A percentile compares a stretch with the other conserved stretches of the same genome.
Conservation (phyloP, 768 basidiomycete species). For the Mycena venus region DNA sequence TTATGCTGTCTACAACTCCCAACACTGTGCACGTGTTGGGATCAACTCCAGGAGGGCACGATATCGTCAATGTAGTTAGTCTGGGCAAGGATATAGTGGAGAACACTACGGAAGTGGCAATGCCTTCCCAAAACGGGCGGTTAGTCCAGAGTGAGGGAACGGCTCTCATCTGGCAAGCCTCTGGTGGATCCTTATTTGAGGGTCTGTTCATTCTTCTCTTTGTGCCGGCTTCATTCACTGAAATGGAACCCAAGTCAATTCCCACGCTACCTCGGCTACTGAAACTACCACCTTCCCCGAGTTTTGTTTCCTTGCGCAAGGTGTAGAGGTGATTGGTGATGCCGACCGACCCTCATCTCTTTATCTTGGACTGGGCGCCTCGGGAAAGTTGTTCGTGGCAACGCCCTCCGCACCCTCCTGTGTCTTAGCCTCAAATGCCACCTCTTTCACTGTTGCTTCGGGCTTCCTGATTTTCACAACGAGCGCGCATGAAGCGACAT, state of each 20-base stretch:
- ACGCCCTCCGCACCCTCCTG: conserved; percentile 40
- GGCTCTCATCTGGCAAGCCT: conserved; percentile 56
- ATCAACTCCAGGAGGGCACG: conserved; percentile 45
- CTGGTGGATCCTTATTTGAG: conserved; percentile 61
- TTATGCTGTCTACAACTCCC: neutral
- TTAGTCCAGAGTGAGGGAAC: conserved; percentile 52
- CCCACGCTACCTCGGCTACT: neutral
- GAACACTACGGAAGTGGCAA: conserved; percentile 33
- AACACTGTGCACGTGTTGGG: conserved; percentile 55
- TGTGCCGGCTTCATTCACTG: conserved; percentile 28
- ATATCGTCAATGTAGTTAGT: conserved; percentile 47
- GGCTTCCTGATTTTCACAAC: conserved; percentile 90
- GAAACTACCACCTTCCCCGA: conserved; percentile 63
- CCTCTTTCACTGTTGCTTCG: conserved; percentile 81
- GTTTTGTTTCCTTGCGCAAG: conserved; percentile 66
- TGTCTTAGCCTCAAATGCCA: conserved; percentile 66
- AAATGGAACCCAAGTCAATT: conserved; percentile 28
- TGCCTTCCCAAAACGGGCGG: conserved; percentile 62
- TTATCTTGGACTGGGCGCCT: conserved; percentile 74
- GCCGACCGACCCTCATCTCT: conserved; percentile 39
- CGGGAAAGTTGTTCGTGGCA: conserved; percentile 75
- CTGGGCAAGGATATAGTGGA: conserved; percentile 35
- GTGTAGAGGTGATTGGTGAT: conserved; percentile 38
- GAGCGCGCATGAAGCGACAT: conserved; percentile 83
- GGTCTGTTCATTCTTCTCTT: conserved; percentile 51